Base-by-base conservation (phyloP, 2,329 filamentous ascomycete species). In the Apiospora marii region DNA sequence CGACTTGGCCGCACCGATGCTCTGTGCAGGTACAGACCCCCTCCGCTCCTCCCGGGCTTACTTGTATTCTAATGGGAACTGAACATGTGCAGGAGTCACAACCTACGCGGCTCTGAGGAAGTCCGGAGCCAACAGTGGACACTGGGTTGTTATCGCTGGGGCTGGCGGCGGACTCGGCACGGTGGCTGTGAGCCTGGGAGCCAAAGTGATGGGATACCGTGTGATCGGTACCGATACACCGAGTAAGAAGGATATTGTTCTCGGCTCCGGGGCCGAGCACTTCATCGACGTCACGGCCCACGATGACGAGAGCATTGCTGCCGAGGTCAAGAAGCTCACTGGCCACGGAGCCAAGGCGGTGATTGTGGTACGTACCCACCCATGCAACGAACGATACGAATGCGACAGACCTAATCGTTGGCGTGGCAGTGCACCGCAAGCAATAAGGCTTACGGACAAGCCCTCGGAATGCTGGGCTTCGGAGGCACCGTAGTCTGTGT, bases 41-140 rank as follows among this genome's bases (percentile, higher is more conserved):
- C 41, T 19, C 37, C 41, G 13, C 14, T 4, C 10, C 14, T 12
- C 37, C 30, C 12, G n/a, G 51, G 5, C 5, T 16, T 10, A 22
- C 14, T 12, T n/a, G 34, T 22, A n/a, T n/a, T 3, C 4, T 8
- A 13, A n/a, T 80, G 91, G 90, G 19, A 92, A 91, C 58, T 64
- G 19, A 64, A 4, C 22, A n/a, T 64, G 2, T 8, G 1, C 19
- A 64, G 58, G 58, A 41, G 86, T 93, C 19, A 93, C 91, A 1
- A 88, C 90, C n/a, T 93, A 92, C 82, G 83, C 88, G 3, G 91
- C 90, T 30, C 85, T 93, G 64, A 87, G 89, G 71, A 92, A 92
- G 77, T 87, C 86, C 72, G 85, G 86, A 53, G 89, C 89, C 3
- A 84, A 87, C 71, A 86, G 87, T 1, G 90, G 91, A 6, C 85